These are phyloP conservation scores for Quaeritorhiza haematococci DNA, from an alignment of 371 early-diverging fungal genomes.

Conservation along the genomic window DNA sequence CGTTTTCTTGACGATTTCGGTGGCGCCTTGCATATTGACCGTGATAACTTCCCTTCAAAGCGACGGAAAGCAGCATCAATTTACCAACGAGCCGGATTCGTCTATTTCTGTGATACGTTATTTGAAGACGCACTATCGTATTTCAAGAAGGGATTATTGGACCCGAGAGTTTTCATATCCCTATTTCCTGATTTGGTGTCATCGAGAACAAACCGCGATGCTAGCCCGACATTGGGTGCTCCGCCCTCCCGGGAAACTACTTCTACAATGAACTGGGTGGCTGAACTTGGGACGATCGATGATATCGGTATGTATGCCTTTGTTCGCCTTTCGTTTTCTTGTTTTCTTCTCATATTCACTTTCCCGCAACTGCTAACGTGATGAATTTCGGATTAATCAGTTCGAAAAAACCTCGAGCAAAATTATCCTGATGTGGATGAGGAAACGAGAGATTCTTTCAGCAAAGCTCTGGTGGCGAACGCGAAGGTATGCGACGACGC, in stretches of 20 bases:
- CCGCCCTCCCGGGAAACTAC: not conserved
- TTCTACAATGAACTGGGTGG: constrained; percentile 25
- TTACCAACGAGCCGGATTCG: constrained; percentile 64
- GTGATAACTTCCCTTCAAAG: constrained; percentile 5
- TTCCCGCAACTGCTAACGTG: no score
- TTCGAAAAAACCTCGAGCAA: not conserved
- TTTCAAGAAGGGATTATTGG: constrained; percentile 59
- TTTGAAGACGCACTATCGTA: constrained; percentile 65
- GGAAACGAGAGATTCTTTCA: constrained; percentile 23
- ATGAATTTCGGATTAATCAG: no score
- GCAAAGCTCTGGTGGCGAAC: constrained; percentile 46
- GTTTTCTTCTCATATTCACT: no score
- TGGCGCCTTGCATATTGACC: not conserved
- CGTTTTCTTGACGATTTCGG: no score
- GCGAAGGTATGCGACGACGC: constrained; percentile 47
- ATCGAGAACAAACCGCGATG: no score
- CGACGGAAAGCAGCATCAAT: constrained; percentile 43
- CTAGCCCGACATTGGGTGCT: not conserved
- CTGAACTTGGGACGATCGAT: constrained; percentile 41
- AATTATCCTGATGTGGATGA: constrained; percentile 21
- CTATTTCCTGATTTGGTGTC: constrained; percentile 62
- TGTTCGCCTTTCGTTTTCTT: no score
- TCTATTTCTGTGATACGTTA: constrained; percentile 56
- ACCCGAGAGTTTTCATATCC: constrained; percentile 56
- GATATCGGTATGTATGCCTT: constrained; percentile 49